phyloP scores from a whole-genome alignment of 768 basidiomycete genomes.

The Lactifluus volemus region DNA sequence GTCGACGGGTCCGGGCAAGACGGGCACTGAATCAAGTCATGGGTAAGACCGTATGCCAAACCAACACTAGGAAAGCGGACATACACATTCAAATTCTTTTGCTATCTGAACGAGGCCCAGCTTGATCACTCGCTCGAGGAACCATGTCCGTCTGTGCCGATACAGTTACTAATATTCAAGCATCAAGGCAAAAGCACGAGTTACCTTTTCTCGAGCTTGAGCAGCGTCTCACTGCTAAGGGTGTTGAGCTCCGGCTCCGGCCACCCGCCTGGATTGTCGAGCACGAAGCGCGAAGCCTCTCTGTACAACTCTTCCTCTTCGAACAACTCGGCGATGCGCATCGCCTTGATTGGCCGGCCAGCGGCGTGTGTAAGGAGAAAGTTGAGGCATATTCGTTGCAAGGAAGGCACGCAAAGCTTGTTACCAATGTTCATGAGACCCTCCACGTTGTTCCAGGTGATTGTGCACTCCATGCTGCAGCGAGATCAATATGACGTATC shows the following conservation, averaged over 20 bases:
- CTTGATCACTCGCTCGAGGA: slow-evolving; percentile 89
- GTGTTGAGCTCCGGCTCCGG: slow-evolving; percentile 72
- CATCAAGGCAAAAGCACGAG: not conserved
- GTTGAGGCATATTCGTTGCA: slow-evolving; percentile 74
- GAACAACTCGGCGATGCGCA: slow-evolving; percentile 86
- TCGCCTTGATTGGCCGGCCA: slow-evolving; percentile 85
- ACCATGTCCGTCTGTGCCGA: slow-evolving; percentile 73
- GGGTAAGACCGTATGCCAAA: not conserved
- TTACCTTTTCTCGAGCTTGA: slow-evolving; percentile 84
- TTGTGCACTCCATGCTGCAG: slow-evolving; percentile 75
- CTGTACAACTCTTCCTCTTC: slow-evolving; percentile 86
- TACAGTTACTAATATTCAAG: not conserved
- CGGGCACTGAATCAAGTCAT: slow-evolving; percentile 43
- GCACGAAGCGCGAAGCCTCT: slow-evolving; percentile 84
- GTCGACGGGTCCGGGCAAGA: slow-evolving; percentile 73
- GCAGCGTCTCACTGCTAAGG: slow-evolving; percentile 68
- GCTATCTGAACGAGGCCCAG: slow-evolving; percentile 77
- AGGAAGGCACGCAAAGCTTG: slow-evolving; percentile 75
- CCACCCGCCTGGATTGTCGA: slow-evolving; percentile 89
- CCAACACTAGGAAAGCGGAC: slow-evolving; percentile 21
- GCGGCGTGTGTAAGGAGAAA: slow-evolving; percentile 92
- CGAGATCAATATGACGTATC: not conserved
- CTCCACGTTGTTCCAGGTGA: slow-evolving; percentile 93
- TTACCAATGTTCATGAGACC: slow-evolving; percentile 85
- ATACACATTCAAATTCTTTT: slow-evolving; percentile 93